Conservation (phyloP, 139 green algal species). For the Chlamydomonas sphaeroides region DNA sequence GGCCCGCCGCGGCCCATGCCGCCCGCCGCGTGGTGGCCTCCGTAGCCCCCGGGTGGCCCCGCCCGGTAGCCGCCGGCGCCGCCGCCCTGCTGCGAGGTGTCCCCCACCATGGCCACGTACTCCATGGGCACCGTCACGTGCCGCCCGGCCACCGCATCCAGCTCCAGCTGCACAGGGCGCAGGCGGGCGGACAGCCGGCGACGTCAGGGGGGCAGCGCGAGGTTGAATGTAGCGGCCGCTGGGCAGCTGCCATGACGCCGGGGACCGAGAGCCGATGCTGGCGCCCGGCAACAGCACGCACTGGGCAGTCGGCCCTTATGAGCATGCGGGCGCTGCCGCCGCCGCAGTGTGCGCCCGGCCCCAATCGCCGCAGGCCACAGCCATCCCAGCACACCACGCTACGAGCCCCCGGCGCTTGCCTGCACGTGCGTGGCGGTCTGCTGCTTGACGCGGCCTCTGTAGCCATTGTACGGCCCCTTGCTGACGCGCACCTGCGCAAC, state of each 20-base stretch:
- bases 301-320: too few species aligned
- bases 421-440: conserved; percentile 82
- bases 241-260: too few species aligned
- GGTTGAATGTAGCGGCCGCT: too few species aligned
- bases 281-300: too few species aligned
- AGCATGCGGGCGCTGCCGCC: too few species aligned
- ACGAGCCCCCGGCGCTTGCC: too few species aligned
- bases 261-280: too few species aligned
- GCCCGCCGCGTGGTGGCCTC: conserved; percentile 15
- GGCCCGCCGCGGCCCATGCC: conserved; percentile 9
- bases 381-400: conserved; percentile 35
- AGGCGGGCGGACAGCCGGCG: too few species aligned
- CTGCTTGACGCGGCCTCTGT: conserved; percentile 84
- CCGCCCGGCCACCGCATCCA: conserved; percentile 86
- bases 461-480: conserved; percentile 80
- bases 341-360: conserved; percentile 43
- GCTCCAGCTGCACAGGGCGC: conserved; percentile 82
- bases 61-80: conserved; percentile 4
- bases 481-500: conserved; percentile 47
- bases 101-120: conserved; percentile 49
- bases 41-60: neutral
- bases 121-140: conserved; percentile 77
- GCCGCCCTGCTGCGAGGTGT: neutral
- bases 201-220: too few species aligned
- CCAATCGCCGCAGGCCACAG: neutral